phyloP scores from a whole-genome alignment of 2,329 filamentous ascomycete genomes.

The Sordariomycetes sp. region DNA sequence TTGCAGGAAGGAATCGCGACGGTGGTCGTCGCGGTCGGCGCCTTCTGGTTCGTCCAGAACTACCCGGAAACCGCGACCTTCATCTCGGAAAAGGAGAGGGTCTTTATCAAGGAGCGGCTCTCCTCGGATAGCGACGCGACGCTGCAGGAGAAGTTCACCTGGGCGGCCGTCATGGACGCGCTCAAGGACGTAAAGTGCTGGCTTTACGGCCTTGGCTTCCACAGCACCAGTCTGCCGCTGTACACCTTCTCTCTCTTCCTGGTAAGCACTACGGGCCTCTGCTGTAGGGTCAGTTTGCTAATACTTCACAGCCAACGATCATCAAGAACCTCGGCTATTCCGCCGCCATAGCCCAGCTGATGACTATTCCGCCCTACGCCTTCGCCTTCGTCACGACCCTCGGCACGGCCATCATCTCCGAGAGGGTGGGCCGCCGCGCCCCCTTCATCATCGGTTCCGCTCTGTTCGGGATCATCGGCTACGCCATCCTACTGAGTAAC shows the following conservation, averaged over 20 bases:
- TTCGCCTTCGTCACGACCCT: constrained; percentile 51
- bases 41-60: constrained; percentile 55
- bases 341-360: constrained; percentile 41
- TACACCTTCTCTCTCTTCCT: constrained; percentile 46
- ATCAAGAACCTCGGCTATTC: constrained; percentile 43
- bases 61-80: constrained; percentile 51
- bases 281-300: not conserved
- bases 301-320: constrained; percentile 31
- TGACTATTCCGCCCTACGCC: constrained; percentile 55
- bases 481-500: constrained; percentile 47
- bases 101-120: constrained; percentile 50
- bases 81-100: constrained; percentile 40
- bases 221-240: constrained; percentile 57
- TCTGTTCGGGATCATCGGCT: constrained; percentile 48
- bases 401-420: constrained; percentile 46
- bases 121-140: constrained; percentile 60
- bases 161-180: constrained; percentile 53
- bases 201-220: constrained; percentile 62
- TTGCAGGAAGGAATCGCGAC: constrained; percentile 42
- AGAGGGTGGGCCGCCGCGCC: constrained; percentile 44
- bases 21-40: constrained; percentile 34
- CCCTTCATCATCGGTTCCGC: constrained; percentile 53
- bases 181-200: constrained; percentile 59
- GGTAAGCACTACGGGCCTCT: constrained; percentile 17
- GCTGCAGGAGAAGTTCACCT: constrained; percentile 56